Evolutionary conservation across 2,329 filamentous ascomycete genomes (phyloP), one percentile per base, ranked within the genome.

Genomic region (Fusarium sp.): DNA sequence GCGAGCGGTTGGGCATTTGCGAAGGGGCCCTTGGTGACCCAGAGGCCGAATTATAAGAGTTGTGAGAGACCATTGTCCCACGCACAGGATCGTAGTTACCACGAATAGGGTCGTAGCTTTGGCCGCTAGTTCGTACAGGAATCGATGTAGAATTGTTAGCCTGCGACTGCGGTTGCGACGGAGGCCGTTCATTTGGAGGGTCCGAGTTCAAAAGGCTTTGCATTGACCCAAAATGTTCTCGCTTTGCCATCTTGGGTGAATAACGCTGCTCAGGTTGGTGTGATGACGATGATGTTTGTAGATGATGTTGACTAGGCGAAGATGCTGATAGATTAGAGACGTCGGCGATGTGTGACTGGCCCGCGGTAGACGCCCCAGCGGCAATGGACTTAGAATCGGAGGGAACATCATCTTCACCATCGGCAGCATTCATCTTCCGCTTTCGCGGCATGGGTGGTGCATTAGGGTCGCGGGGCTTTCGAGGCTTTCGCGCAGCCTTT

Each of bases 61-160:
- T 81, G 77, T 86, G 82, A 70, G 85, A 74, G 47, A 87, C 75
- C 77, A 91, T 88, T 4, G 88, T 92, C 75, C 88, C 88, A 44
- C 88, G 83, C 51, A 90, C 84, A 2, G 88, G 88, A 71, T 91
- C 88, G 71, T 90, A 91, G 69, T 87, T 90, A n/a, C 91, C 93
- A 48, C 94, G 89, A 69, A 97, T 94, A 1, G 94, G 94, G 79
- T 98, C 94, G 81, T 96, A 98, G 75, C 92, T 93, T 76, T 94
- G 92, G 45, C 94, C 91, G 75, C 92, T 92, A 16, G 91, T 90
- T 52, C 91, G 84, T 51, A 84, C 81, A 11, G 84, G 83, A 20
- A 82, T 76, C 45, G 82, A 65, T 67, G 79, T 68, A 82, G 61
- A 85, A 80, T 55, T 84, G 83, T 65, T 83, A 83, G 52, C 42